Base-by-base conservation (phyloP, 2,329 filamentous ascomycete species). In the Magnaporthales sp. region DNA sequence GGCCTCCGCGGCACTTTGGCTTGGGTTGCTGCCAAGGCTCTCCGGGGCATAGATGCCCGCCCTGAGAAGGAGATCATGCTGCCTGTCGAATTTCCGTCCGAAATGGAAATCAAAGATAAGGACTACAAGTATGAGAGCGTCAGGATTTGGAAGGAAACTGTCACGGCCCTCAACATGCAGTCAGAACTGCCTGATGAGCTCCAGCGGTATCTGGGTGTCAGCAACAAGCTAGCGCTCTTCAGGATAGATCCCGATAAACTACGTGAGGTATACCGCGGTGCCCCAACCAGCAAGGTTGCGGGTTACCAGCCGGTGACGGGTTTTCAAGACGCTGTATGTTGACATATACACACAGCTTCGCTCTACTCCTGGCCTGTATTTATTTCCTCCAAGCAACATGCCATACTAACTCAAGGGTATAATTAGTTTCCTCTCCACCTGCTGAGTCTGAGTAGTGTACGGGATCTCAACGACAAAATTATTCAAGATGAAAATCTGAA, bases 251-350 rank as follows among this genome's bases (percentile, higher is more conserved):
- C 86, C 15, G 76, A 74, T 0, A 79, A 79, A 60, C 77, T 84
- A 65, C 81, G 89, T 29, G 80, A 87, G 68, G 86, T 92, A 2
- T 82, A 82, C 67, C 80, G 84, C 66, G 85, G 83, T 73, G 87
- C 88, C 9, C 88, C 89, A 0, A 80, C 75, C 19, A 81, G 82
- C 69, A 82, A 83, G 8, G 81, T 83, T 3, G 79, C 87, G 0
- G 88, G 87, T 0, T 89, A 89, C 70, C 86, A 90, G 72, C 85
- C 88, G 1, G 79, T 86, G 6, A 83, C 89, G 13, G 87, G 87
- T 64, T 91, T 91, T 73, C 86, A 89, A 68, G 90, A 92, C 74
- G 86, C 86, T 61, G 88, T 90, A 79, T 76, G 86, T 77, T n/a
- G 19, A 46, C 27, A 4, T 26, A 19, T 46, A 19, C 38, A 46